Evolutionary conservation across 2,329 filamentous ascomycete genomes (phyloP), one percentile per base, ranked within the genome.

Genomic region (Teratosphaeria viscida): DNA sequence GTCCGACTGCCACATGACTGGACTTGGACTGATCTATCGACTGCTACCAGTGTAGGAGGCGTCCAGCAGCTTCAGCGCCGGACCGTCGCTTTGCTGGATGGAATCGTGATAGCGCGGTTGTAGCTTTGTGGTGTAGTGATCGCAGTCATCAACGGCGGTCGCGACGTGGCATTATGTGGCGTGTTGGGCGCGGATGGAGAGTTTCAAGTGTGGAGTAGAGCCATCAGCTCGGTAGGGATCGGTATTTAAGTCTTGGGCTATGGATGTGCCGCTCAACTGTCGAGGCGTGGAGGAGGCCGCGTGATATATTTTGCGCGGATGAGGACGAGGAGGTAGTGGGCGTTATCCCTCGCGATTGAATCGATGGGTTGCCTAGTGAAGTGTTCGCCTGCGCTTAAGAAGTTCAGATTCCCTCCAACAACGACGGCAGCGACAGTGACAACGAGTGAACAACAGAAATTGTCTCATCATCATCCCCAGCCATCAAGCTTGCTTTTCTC

Each of bases 91-190:
- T 80, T 88, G 10, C 79, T 89, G 6, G 87, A 88, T 14, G 87
- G 87, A n/a, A 88, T 90, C 63, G 88, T 90, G 82, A 87, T 85
- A 7, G 75, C 81, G 47, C 78, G 87, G 26, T 87, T 90, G 81
- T 83, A 84, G 66, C 71, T 80, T 12, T 77, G 85, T 14, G 81
- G 82, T 19, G 82, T 81, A 19, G 77, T 77, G 64, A 86, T 79
- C 2, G 79, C 87, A 10, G 74, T 90, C n/a, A 84, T 89, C 10
- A 79, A 83, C 63, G 87, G 88, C 49, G 81, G 86, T 7, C 78
- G 87, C 62, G 87, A 90, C 74, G 67, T 90, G 19, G 61, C 54
- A 32, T 56, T 54, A 2, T 56, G 57, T n/a, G 75, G 73, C n/a
- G 84, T 88, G 68, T 81, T 80, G 14, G 77, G 75, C 35, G 55